phyloP scores from a whole-genome alignment of 2,329 filamentous ascomycete genomes.

The Colletotrichum echinochloae region DNA sequence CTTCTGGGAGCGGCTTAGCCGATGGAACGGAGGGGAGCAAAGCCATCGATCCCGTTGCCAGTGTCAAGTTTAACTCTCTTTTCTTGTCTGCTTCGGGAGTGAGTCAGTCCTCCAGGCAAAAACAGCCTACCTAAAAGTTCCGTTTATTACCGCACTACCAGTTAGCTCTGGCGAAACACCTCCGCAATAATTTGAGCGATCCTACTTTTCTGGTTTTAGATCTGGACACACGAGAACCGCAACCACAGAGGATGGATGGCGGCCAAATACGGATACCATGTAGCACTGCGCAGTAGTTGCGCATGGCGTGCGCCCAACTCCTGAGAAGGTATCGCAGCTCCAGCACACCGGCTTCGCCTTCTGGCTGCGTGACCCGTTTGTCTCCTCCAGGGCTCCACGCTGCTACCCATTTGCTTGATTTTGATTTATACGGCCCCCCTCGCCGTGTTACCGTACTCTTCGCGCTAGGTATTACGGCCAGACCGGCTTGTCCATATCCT shows the following conservation, averaged over 20 bases:
- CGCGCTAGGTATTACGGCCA: neutral
- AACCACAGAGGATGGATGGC: too few species aligned
- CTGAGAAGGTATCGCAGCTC: constrained; percentile 18
- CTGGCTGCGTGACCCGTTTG: constrained; percentile 24
- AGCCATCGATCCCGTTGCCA: neutral
- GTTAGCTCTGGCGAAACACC: neutral
- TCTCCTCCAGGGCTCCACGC: neutral
- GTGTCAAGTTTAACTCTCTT: constrained; percentile 19
- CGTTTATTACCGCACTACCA: neutral
- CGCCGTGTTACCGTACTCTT: neutral
- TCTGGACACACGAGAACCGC: neutral
- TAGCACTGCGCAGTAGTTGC: neutral
- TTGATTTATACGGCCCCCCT: neutral
- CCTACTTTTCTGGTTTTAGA: neutral
- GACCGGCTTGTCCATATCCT: constrained; percentile 22
- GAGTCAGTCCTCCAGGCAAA: constrained; percentile 1
- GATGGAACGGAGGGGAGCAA: neutral
- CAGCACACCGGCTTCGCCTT: constrained; percentile 21
- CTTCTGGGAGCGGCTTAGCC: too few species aligned
- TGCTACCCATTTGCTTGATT: neutral
- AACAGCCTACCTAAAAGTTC: neutral
- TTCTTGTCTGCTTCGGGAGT: constrained; percentile 10
- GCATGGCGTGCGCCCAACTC: constrained; percentile 17
- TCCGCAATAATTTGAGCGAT: neutral
- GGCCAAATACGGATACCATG: neutral